These are phyloP conservation scores for Diaporthe nobilis DNA, from an alignment of 2,329 filamentous ascomycete genomes.

Conservation along the genomic window DNA sequence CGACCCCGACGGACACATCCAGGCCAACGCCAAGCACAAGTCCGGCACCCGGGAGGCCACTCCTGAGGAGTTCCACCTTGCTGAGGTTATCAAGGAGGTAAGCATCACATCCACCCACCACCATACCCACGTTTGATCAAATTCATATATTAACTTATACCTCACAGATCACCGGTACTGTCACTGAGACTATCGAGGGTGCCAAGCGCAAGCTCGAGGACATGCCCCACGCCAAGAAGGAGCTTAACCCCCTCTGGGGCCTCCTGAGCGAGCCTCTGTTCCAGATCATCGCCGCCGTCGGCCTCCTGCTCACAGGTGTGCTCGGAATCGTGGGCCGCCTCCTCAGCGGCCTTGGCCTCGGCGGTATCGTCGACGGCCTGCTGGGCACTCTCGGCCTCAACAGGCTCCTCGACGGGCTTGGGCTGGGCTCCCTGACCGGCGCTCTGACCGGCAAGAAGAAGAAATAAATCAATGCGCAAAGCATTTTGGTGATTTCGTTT, in stretches of 20 bases:
- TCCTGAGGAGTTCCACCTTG: slow-evolving; percentile 87
- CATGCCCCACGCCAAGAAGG: slow-evolving; percentile 96
- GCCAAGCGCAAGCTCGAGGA: slow-evolving; percentile 91
- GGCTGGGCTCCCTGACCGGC: slow-evolving; percentile 66
- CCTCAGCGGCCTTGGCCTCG: slow-evolving; percentile 85
- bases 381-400: slow-evolving; percentile 83
- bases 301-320: slow-evolving; percentile 85
- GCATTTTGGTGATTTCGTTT: not conserved
- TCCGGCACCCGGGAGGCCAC: slow-evolving; percentile 81
- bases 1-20: slow-evolving; percentile 89
- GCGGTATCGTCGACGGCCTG: slow-evolving; percentile 83
- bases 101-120: slow-evolving; percentile 42
- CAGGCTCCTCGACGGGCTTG: slow-evolving; percentile 81
- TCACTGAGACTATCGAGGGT: slow-evolving; percentile 87
- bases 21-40: slow-evolving; percentile 87
- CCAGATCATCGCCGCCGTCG: slow-evolving; percentile 93
- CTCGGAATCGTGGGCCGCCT: slow-evolving; percentile 86
- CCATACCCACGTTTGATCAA: not conserved
- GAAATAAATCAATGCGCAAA: slow-evolving; percentile 43
- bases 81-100: slow-evolving; percentile 85
- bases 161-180: slow-evolving; percentile 77
- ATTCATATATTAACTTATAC: slow-evolving; percentile 27
- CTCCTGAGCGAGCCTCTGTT: slow-evolving; percentile 87
- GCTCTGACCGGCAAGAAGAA: slow-evolving; percentile 61
- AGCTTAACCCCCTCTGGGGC: slow-evolving; percentile 91